A percentile compares a stretch with the other conserved stretches of the same genome.
phyloP scores from a whole-genome alignment of 2,329 filamentous ascomycete genomes.

The Harringtonia aguacate region DNA sequence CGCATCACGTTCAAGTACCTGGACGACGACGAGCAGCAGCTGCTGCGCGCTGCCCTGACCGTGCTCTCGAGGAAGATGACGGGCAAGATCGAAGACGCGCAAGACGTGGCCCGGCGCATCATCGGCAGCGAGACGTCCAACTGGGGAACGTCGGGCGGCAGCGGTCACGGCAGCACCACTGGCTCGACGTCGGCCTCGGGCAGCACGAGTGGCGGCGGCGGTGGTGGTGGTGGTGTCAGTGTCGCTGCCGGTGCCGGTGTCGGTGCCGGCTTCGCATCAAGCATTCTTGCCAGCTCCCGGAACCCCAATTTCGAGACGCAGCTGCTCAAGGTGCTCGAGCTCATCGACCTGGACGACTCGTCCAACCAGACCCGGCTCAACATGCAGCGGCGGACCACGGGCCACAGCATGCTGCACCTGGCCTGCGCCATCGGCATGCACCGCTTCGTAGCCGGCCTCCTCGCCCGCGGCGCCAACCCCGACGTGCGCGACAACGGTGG shows the following conservation, averaged over 20 bases:
- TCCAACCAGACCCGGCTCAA: slow-evolving; percentile 58
- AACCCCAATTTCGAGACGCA: slow-evolving; percentile 51
- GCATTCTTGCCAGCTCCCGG: slow-evolving; percentile 13
- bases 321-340: slow-evolving; percentile 63
- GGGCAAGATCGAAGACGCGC: slow-evolving; percentile 49
- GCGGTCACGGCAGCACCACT: slow-evolving; percentile 1
- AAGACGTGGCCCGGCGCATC: slow-evolving; percentile 51
- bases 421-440: slow-evolving; percentile 66
- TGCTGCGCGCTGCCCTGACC: slow-evolving; percentile 57
- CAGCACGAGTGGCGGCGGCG: slow-evolving; percentile 8
- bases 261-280: slow-evolving; percentile 28
- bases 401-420: slow-evolving; percentile 73
- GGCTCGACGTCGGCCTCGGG: slow-evolving; percentile 13
- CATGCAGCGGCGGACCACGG: slow-evolving; percentile 47
- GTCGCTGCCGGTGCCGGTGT: slow-evolving; percentile 19
- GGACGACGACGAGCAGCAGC: slow-evolving; percentile 57
- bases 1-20: slow-evolving; percentile 58
- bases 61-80: slow-evolving; percentile 51
- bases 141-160: slow-evolving; percentile 29
- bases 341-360: slow-evolving; percentile 69
- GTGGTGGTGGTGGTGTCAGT: slow-evolving; percentile 5
- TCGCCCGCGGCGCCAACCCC: slow-evolving; percentile 68
- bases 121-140: slow-evolving; percentile 34
- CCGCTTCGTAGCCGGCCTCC: slow-evolving; percentile 64
- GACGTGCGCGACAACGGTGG: slow-evolving; percentile 67